phyloP scores from a whole-genome alignment of 1,284 basidiomycete genomes.

The Ustilago trichophora region DNA sequence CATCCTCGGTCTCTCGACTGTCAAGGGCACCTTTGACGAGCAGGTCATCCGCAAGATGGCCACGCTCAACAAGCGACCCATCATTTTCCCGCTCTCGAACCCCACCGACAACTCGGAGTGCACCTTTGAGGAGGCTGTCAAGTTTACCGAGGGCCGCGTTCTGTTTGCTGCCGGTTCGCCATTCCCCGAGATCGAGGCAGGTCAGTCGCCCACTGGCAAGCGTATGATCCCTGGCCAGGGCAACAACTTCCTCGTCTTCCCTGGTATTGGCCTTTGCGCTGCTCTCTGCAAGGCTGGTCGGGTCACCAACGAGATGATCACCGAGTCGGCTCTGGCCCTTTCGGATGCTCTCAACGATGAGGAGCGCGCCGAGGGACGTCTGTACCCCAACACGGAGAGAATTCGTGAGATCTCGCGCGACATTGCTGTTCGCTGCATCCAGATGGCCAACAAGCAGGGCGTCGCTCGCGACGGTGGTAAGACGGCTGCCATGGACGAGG shows the following conservation, averaged over 20 bases:
- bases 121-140: slow-evolving; percentile 81
- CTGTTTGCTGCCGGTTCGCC: slow-evolving; percentile 92
- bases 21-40: slow-evolving; percentile 81
- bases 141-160: slow-evolving; percentile 73
- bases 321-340: slow-evolving; percentile 74
- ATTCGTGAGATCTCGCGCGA: slow-evolving; percentile 60
- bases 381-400: slow-evolving; percentile 61
- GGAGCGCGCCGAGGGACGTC: slow-evolving; percentile 70
- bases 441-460: slow-evolving; percentile 60
- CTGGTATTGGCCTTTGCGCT: slow-evolving; percentile 60
- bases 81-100: slow-evolving; percentile 96
- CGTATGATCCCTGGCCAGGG: slow-evolving; percentile 83
- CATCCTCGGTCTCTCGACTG: slow-evolving; percentile 87
- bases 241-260: slow-evolving; percentile 76
- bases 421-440: slow-evolving; percentile 58
- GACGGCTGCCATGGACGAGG: slow-evolving; percentile 55
- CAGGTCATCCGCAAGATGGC: slow-evolving; percentile 83
- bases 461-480: slow-evolving; percentile 57
- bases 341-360: slow-evolving; percentile 78
- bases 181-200: slow-evolving; percentile 74
- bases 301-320: slow-evolving; percentile 79
- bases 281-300: slow-evolving; percentile 75
- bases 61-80: slow-evolving; percentile 83
- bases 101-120: slow-evolving; percentile 81
- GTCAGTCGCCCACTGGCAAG: slow-evolving; percentile 71